Base-by-base conservation (phyloP, 129 eudicot species). In the Flaveria ramosissima region DNA sequence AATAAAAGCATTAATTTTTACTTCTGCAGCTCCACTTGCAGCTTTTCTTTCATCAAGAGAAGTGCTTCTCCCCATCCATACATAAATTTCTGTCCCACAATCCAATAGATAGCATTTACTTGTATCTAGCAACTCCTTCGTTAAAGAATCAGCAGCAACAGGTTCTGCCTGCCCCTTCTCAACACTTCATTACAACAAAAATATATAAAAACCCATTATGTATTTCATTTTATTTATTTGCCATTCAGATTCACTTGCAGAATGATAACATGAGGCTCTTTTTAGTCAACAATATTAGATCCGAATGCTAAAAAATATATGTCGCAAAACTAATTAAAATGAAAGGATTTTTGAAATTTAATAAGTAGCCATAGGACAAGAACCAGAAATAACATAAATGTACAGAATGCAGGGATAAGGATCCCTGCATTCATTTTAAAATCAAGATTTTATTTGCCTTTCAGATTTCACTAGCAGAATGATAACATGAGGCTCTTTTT, bases 21-120 rank as follows among this genome's bases (percentile, higher is more conserved):
- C 94, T 85, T 90, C 92, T 65, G 85, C 96, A 78, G 90, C 92
- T 77, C 86, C 83, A 77, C 90, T 87, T 70, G 96, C 90, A 75
- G 80, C 79, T 77, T 90, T 90, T 63, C 96, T 84, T 9, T 85
- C 87, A 70, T 85, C 88, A 70, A 90, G 88, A 65, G 88, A 83
- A 67, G 96, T 87, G 78, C 50, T 81, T 81, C 92, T 85, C 69
- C 96, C 96, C 87, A 87, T 85, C 96, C 96, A 90, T 26, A 87
- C 96, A 83, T 57, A 90, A 62, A 87, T 71, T 77, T 90, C 90
- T 11, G 20, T 21, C 66, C 85, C 96, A 68, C 85, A 85, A 55
- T 87, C 96, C 46, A 90, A 65, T 66, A 90, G 55, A 75, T 81
- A 89, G 56, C 94, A 84, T 74, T 82, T 86, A 64, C 78, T 75